Evolutionary conservation across 1,284 basidiomycete genomes (phyloP), one percentile per base, ranked within the genome.

Genomic region (Pyrrhoderma noxium): DNA sequence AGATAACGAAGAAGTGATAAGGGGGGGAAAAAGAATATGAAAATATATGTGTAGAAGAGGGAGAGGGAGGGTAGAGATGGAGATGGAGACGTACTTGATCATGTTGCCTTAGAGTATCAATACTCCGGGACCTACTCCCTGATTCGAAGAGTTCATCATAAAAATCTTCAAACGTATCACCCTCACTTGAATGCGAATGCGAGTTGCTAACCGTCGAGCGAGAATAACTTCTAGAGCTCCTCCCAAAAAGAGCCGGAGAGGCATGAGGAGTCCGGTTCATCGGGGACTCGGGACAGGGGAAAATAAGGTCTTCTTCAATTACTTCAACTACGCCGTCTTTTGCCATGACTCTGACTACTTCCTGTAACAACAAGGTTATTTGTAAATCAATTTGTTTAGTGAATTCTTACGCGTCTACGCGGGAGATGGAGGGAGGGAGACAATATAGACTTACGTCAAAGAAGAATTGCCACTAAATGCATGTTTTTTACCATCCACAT

Each of bases 261-360:
- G 44, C 49, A 18, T 45, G 49, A 40, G 55, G 63, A 42, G 63
- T 64, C 13, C 62, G 60, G 31, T 62, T 59, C 31, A 56, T 57
- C 56, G 65, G 61, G n/a, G 65, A 42, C 8, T 56, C 54, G 22
- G 54, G 67, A 56, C 72, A 78, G 3, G 85, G 85, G 59, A 88
- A 88, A 41, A 85, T 72, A 13, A 81, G 70, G 59, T 85, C 82
- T 57, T 86, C 84, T 63, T 86, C 85, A 35, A 85, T 73, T 5
- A 85, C 69, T 83, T 87, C 85, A n/a, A 88, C 61, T 23, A 77
- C 64, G 37, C 74, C 84, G 18, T 77, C 72, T 7, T 74, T 72
- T 57, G 75, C 75, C 63, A 87, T 69, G 2, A 87, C 73, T 21
- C 85, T 78, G 23, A 71, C 68, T 42, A 82, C 69, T 65, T 86